phyloP scores from a whole-genome alignment of 1,284 basidiomycete genomes.

The Trichosporon coremiiforme region DNA sequence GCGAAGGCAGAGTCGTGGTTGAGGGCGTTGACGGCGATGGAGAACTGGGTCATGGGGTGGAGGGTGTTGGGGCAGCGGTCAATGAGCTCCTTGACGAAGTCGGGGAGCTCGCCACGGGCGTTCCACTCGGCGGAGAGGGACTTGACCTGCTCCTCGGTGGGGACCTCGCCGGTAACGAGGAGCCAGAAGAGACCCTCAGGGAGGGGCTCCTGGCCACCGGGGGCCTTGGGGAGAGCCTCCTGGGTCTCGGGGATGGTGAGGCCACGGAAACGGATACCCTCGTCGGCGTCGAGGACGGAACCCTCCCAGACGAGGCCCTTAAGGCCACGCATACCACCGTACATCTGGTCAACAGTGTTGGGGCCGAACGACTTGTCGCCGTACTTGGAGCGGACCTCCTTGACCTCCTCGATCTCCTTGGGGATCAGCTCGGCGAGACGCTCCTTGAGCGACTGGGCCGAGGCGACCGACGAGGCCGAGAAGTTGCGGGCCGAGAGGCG shows the following conservation, averaged over 20 bases:
- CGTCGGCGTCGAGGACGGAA: constrained; percentile 91
- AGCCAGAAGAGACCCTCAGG: constrained; percentile 97
- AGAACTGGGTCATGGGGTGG: constrained; percentile 97
- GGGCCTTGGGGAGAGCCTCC: constrained; percentile 79
- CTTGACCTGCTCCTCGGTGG: constrained; percentile 80
- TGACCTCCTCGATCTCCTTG: constrained; percentile 82
- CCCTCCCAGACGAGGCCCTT: constrained; percentile 84
- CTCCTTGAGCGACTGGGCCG: constrained; percentile 80
- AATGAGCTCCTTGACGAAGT: constrained; percentile 89
- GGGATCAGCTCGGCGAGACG: constrained; percentile 88
- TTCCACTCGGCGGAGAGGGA: constrained; percentile 90
- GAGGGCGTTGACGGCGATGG: constrained; percentile 84
- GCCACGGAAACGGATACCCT: constrained; percentile 94
- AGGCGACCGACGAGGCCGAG: constrained; percentile 63
- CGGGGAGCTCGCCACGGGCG: constrained; percentile 80
- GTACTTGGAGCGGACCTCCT: constrained; percentile 75
- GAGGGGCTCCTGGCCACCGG: constrained; percentile 84
- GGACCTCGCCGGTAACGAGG: constrained; percentile 87
- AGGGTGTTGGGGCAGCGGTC: constrained; percentile 90
- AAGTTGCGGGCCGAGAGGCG: constrained; percentile 52
- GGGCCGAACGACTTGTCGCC: constrained; percentile 89
- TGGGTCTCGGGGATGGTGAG: constrained; percentile 91
- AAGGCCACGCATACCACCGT: constrained; percentile 86
- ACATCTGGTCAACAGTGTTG: constrained; percentile 83
- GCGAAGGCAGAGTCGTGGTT: constrained; percentile 98